Evolutionary conservation across 345 rosid genomes (phyloP).

Genomic region (Citrus reticulata): DNA sequence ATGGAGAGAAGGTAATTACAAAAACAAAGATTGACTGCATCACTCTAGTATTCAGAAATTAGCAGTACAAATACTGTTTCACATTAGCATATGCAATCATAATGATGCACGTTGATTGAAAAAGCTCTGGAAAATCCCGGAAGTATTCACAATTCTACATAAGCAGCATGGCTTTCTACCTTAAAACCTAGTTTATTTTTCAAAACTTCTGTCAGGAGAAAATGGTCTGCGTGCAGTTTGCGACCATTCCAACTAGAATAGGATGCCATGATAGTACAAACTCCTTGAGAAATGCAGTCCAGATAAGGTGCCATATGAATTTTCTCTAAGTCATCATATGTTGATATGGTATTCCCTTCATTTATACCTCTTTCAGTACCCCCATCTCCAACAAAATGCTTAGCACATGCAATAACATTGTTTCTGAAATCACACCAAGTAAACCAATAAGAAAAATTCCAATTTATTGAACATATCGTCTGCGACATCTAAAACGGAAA

Average conservation of each 20-base stretch:
- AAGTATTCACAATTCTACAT: not conserved
- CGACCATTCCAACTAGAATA: constrained; percentile 86
- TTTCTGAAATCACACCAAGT: constrained; percentile 43
- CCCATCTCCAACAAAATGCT: constrained; percentile 97
- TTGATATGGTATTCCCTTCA: constrained; percentile 64
- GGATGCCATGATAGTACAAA: constrained; percentile 81
- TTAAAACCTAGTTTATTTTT: constrained; percentile 74
- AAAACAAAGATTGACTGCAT: not conserved
- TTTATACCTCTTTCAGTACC: constrained; percentile 71
- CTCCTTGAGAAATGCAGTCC: constrained; percentile 71
- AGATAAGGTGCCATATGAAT: constrained; percentile 74
- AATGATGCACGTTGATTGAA: not conserved
- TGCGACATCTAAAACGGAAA: not conserved
- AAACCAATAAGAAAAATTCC: constrained; percentile 16
- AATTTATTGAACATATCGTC: not conserved
- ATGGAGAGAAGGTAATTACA: not conserved
- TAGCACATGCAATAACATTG: constrained; percentile 78
- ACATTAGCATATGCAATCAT: not conserved
- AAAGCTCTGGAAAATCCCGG: not conserved
- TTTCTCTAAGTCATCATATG: constrained; percentile 61
- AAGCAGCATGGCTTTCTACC: constrained; percentile 34
- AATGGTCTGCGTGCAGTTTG: constrained; percentile 56
- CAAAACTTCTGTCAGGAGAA: constrained; percentile 72
- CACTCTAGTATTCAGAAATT: not conserved
- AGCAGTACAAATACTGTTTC: not conserved